Conservation (phyloP, 306 rosid species). For the Corylus heterophylla region DNA sequence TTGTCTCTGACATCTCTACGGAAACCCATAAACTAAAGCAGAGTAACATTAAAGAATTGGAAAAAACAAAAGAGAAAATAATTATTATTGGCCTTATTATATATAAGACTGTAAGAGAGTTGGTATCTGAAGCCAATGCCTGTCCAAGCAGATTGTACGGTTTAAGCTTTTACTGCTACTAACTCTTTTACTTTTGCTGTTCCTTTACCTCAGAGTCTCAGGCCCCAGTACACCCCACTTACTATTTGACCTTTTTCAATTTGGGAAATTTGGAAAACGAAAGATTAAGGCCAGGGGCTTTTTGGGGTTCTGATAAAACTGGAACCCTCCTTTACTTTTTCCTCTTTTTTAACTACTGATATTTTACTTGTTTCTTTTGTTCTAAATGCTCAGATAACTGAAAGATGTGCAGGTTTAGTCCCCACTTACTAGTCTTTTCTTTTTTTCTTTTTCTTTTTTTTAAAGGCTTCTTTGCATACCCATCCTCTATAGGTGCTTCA, state of each 20-base stretch:
- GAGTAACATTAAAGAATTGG: slow-evolving; percentile 13
- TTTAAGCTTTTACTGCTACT: slow-evolving; percentile 76
- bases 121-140: slow-evolving; percentile 62
- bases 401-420: background rate
- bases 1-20: slow-evolving; percentile 92
- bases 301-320: slow-evolving; percentile 22
- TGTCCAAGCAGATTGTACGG: slow-evolving; percentile 69
- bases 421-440: no score
- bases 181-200: slow-evolving; percentile 77
- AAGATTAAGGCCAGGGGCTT: slow-evolving; percentile 21
- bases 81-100: slow-evolving; percentile 42
- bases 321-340: slow-evolving; percentile 11
- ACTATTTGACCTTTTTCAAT: slow-evolving; percentile 51
- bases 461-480: no score
- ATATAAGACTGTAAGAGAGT: slow-evolving; percentile 51
- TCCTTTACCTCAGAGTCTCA: slow-evolving; percentile 59
- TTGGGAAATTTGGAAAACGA: slow-evolving; percentile 34
- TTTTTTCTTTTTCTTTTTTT: no score
- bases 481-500: background rate
- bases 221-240: slow-evolving; percentile 49
- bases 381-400: background rate
- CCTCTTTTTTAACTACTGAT: slow-evolving; percentile 7
- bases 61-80: slow-evolving; percentile 47
- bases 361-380: slow-evolving; percentile 18
- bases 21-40: slow-evolving; percentile 81